Evolutionary conservation across 108 stramenopile species (phyloP).

Genomic region (Epithemia pelagica): DNA sequence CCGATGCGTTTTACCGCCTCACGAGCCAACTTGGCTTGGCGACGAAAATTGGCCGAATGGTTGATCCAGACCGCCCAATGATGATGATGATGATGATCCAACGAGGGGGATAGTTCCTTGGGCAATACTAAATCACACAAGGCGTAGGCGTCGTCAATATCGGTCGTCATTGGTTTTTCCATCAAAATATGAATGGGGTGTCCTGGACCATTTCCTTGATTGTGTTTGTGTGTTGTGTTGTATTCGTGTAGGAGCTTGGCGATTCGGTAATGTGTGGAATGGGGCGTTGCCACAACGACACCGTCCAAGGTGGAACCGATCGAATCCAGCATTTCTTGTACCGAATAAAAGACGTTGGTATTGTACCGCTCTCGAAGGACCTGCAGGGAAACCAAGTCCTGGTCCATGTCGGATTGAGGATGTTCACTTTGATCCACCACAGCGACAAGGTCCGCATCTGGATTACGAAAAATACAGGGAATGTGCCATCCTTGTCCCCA

Average conservation of each 20-base stretch:
- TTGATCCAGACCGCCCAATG: constrained; percentile 59
- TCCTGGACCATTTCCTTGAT: no score
- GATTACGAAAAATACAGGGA: constrained; percentile 43
- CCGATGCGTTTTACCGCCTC: constrained; percentile 40
- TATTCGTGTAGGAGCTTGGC: constrained; percentile 28
- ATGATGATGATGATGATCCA: no score
- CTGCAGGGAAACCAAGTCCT: constrained; percentile 30
- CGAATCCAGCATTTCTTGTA: constrained; percentile 32
- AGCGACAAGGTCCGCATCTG: constrained; percentile 33
- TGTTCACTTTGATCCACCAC: constrained; percentile 48
- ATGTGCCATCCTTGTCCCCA: constrained; percentile 78
- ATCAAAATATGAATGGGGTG: constrained; percentile 47
- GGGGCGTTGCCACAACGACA: constrained; percentile 55
- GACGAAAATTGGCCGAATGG: constrained; percentile 62
- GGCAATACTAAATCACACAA: constrained; percentile 23
- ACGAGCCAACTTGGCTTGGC: constrained; percentile 43
- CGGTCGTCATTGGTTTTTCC: constrained; percentile 77
- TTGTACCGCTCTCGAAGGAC: constrained; percentile 32
- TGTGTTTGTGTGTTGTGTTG: constrained; percentile 19
- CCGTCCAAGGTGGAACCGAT: constrained; percentile 44
- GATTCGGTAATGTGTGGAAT: constrained; percentile 53
- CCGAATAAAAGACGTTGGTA: constrained; percentile 36
- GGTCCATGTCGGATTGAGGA: constrained; percentile 28
- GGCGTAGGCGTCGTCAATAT: constrained; percentile 38
- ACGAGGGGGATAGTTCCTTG: constrained; percentile 2